A percentile compares a stretch with the other conserved stretches of the same genome.
Conservation (phyloP, 2,329 filamentous ascomycete species). For the Furcasterigmium furcatum region DNA sequence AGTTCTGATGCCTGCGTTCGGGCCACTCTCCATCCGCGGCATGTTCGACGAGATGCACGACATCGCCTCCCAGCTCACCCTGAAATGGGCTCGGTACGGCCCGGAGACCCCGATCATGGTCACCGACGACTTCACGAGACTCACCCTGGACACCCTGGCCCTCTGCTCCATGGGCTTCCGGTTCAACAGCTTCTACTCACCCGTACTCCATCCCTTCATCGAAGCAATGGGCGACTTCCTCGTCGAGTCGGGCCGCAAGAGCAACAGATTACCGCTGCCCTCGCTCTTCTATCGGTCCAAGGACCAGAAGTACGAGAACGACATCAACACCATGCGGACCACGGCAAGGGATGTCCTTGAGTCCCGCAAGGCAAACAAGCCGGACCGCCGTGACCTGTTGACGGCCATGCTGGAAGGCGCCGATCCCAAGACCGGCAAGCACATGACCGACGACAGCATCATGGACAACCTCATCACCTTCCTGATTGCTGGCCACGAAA, state of each 20-base stretch:
- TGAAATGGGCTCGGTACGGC: slow-evolving; percentile 50
- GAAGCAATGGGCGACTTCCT: slow-evolving; percentile 60
- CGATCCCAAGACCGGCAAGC: slow-evolving; percentile 61
- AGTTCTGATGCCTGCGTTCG: slow-evolving; percentile 66
- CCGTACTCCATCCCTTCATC: slow-evolving; percentile 25
- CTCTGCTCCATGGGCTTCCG: slow-evolving; percentile 56
- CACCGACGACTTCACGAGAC: slow-evolving; percentile 57
- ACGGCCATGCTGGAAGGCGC: slow-evolving; percentile 62
- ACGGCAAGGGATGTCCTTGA: slow-evolving; percentile 58
- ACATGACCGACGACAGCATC: slow-evolving; percentile 56
- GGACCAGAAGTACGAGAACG: slow-evolving; percentile 41
- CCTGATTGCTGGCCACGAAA: slow-evolving; percentile 67
- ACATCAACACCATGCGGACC: slow-evolving; percentile 49
- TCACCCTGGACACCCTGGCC: slow-evolving; percentile 61
- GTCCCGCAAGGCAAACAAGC: slow-evolving; percentile 49
- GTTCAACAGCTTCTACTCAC: slow-evolving; percentile 58
- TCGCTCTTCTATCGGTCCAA: slow-evolving; percentile 39
- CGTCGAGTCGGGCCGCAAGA: slow-evolving; percentile 46
- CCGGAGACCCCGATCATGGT: slow-evolving; percentile 43
- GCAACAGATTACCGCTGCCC: slow-evolving; percentile 41
- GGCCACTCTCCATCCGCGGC: slow-evolving; percentile 60
- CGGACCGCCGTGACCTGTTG: slow-evolving; percentile 57
- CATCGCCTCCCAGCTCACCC: slow-evolving; percentile 46
- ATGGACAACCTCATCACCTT: slow-evolving; percentile 68
- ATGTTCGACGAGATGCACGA: slow-evolving; percentile 55